Evolutionary conservation across 1,139 yeast genomes (phyloP), one percentile per base, ranked within the genome.

Genomic region (Magnusiomyces sp.): DNA sequence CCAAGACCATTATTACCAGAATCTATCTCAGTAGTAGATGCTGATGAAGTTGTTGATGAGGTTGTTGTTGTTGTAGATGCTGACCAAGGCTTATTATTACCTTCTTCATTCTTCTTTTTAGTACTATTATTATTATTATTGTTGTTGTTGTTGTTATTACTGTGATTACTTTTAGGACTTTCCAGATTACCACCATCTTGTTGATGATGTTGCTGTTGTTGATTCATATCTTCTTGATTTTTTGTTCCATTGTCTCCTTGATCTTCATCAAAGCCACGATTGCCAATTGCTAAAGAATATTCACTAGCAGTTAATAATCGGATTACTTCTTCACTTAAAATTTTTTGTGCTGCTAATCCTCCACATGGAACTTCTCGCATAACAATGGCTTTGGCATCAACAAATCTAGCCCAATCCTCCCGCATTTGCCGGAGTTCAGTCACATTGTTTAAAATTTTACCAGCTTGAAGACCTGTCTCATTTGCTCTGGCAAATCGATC

Each of bases 391-490:
- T 66, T 69, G 43, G 79, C 66, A 56, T 82, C 76, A 46, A 83
- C 75, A 47, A 63, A 64, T 48, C 70, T 70, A 50, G 69, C 60
- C 86, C 89, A 83, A 58, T 81, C 87, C 41, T 69, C 65, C 48
- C 72, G 61, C 89, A 84, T 81, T 37, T 72, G 63, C 36, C 66
- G 67, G 43, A 77, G 70, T 50, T 78, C 82, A 27, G 65, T 61
- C 2, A 70, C 65, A 47, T 76, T 73, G 10, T 71, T 66, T 47
- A 83, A 66, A 43, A 79, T 74, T 50, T 75, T 71, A 19, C 76
- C 68, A 1, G 84, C 80, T 38, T 79, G 70, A 51, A 71, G 72
- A 0, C 85, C 80, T 2, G 85, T 75, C 56, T 81, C 83, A 23
- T 80, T 74, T 44, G 80, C 79, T 54, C 77, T 73, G 40, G 80